These are phyloP conservation scores for Ophiocordyceps camponoti-leonardi DNA, from an alignment of 2,329 filamentous ascomycete genomes.

Conservation along the genomic window DNA sequence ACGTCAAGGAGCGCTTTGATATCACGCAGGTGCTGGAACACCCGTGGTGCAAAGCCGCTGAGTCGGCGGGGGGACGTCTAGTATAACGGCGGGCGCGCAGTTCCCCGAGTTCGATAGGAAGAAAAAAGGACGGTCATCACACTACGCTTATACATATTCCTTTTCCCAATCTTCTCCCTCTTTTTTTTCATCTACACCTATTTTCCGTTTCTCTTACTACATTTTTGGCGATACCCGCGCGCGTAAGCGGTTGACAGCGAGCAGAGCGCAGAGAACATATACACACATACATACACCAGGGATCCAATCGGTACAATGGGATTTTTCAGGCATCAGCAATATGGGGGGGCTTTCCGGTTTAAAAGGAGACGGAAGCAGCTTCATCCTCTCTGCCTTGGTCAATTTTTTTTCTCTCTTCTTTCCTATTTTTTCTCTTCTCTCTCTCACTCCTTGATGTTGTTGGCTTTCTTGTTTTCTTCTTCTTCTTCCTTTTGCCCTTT, in stretches of 20 bases:
- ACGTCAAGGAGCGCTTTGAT: conserved; percentile 67
- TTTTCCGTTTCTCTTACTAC: no score
- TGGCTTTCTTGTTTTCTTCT: background rate
- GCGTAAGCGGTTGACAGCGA: background rate
- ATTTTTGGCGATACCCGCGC: background rate
- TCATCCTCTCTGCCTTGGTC: background rate
- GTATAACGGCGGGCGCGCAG: background rate
- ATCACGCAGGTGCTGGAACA: conserved; percentile 81
- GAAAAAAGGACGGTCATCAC: background rate
- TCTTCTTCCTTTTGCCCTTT: background rate
- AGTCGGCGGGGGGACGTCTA: background rate
- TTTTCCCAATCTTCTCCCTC: background rate
- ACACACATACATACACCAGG: background rate
- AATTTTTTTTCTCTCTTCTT: background rate
- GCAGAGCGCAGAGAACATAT: background rate
- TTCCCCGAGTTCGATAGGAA: background rate
- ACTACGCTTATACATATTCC: background rate
- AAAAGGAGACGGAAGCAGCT: background rate
- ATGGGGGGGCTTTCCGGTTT: background rate
- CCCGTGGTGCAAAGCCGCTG: conserved; percentile 46
- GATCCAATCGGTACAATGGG: background rate
- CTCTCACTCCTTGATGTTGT: background rate
- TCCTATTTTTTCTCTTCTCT: background rate
- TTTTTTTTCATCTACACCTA: background rate
- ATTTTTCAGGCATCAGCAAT: background rate